A percentile compares a stretch with the other conserved stretches of the same genome.
These are phyloP conservation scores for Neonectria coccinea DNA, from an alignment of 2,329 filamentous ascomycete species.

Conservation along the genomic window DNA sequence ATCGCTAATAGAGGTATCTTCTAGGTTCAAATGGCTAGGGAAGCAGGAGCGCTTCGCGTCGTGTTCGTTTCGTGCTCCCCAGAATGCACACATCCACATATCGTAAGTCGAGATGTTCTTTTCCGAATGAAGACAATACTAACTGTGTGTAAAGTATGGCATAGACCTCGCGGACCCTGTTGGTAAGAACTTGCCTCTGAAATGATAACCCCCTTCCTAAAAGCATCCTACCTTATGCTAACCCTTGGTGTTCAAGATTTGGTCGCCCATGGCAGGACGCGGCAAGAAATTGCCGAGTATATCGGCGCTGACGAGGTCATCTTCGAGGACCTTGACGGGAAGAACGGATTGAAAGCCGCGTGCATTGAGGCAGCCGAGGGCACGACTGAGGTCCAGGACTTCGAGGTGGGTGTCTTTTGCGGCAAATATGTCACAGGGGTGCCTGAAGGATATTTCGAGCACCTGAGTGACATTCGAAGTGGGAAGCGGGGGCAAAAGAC, in stretches of 20 bases:
- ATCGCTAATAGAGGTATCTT: not conserved
- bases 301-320: constrained; percentile 54
- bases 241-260: too few relatives aligned
- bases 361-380: constrained; percentile 76
- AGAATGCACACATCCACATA: constrained; percentile 85
- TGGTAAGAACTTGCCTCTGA: constrained; percentile 38
- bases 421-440: constrained; percentile 86
- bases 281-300: constrained; percentile 54
- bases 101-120: constrained; percentile 68
- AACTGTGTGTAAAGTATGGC: constrained; percentile 51
- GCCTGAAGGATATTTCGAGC: constrained; percentile 80
- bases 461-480: constrained; percentile 77
- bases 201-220: not conserved
- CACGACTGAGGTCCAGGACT: constrained; percentile 66
- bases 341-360: constrained; percentile 69
- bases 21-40: constrained; percentile 76
- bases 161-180: constrained; percentile 60
- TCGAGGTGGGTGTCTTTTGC: constrained; percentile 91
- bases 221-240: too few relatives aligned
- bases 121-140: not conserved
- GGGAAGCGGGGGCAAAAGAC: constrained; percentile 49
- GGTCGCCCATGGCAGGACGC: constrained; percentile 55
- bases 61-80: constrained; percentile 87
- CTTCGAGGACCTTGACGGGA: constrained; percentile 59
- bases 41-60: constrained; percentile 84